phyloP scores from a whole-genome alignment of 306 rosid species.

The Vicia faba region DNA sequence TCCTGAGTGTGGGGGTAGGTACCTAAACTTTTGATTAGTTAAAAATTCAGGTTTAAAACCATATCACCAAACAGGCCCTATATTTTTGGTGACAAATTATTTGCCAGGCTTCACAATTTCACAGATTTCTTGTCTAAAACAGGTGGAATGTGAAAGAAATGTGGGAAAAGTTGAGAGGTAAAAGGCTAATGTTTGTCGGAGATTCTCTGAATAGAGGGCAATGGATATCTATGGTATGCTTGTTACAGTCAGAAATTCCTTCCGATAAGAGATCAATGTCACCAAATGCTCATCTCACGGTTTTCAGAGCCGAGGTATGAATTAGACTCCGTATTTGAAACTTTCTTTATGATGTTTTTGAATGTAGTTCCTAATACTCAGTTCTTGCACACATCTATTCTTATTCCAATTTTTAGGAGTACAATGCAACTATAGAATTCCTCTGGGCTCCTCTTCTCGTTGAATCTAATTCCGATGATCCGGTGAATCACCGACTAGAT shows the following conservation, averaged over 20 bases:
- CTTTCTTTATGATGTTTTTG: background rate
- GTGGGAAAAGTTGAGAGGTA: constrained; percentile 94
- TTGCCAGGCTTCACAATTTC: constrained; percentile 8
- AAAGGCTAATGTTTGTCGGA: constrained; percentile 97
- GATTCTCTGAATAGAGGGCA: constrained; percentile 97
- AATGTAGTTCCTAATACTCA: too few species aligned
- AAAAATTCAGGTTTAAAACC: too few species aligned
- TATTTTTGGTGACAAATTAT: background rate
- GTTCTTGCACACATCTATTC: constrained; percentile 16
- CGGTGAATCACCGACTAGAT: constrained; percentile 82
- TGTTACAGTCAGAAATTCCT: constrained; percentile 89
- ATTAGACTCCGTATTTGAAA: constrained; percentile 5
- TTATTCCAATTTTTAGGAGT: constrained; percentile 61
- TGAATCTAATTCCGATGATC: constrained; percentile 97
- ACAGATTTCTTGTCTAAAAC: constrained; percentile 36
- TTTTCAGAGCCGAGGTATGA: constrained; percentile 87
- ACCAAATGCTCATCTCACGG: constrained; percentile 90
- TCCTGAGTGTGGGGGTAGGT: too few species aligned
- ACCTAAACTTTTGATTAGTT: too few species aligned
- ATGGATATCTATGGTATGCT: constrained; percentile 95
- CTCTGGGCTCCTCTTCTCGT: constrained; percentile 98
- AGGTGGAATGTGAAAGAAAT: constrained; percentile 78
- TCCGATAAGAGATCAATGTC: constrained; percentile 83
- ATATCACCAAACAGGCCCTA: background rate
- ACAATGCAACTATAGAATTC: constrained; percentile 94